Conservation (phyloP, 2,329 filamentous ascomycete genomes). For the Stemphylium lycopersici region DNA sequence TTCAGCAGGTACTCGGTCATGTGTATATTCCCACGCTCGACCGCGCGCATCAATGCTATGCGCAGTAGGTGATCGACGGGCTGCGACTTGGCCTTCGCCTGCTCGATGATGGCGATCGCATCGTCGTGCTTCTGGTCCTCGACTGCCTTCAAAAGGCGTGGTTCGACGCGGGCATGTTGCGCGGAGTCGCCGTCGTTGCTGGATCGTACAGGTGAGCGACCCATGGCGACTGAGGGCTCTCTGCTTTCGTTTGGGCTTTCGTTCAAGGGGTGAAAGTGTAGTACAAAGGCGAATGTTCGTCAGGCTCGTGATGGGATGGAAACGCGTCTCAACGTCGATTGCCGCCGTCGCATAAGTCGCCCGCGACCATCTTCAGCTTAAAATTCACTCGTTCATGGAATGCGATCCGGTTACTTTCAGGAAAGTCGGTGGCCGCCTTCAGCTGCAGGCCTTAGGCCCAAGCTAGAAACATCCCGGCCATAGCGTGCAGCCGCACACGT, state of each 20-base stretch:
- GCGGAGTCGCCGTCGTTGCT: slow-evolving; percentile 43
- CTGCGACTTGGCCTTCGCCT: slow-evolving; percentile 39
- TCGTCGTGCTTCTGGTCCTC: slow-evolving; percentile 39
- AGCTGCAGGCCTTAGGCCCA: slow-evolving; percentile 18
- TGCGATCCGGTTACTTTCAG: slow-evolving; percentile 4
- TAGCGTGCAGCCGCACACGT: slow-evolving; percentile 40
- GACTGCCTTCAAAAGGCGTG: slow-evolving; percentile 45
- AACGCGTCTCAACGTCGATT: slow-evolving; percentile 9
- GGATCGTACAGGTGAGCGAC: slow-evolving; percentile 44
- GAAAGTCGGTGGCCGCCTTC: slow-evolving; percentile 20
- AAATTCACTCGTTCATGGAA: slow-evolving; percentile 1
- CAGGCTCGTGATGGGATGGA: slow-evolving; percentile 13
- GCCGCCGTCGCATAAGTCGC: slow-evolving; percentile 15
- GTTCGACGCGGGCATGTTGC: slow-evolving; percentile 39
- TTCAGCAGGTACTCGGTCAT: slow-evolving; percentile 43
- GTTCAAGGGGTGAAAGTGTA: not conserved
- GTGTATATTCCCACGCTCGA: slow-evolving; percentile 39
- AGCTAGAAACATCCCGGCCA: slow-evolving; percentile 22
- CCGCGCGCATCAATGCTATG: slow-evolving; percentile 45
- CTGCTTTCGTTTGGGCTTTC: slow-evolving; percentile 12
- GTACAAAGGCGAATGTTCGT: slow-evolving; percentile 2
- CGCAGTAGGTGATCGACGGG: slow-evolving; percentile 44
- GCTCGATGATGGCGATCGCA: slow-evolving; percentile 45
- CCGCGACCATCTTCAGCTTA: slow-evolving; percentile 6
- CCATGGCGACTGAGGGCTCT: slow-evolving; percentile 34